These are phyloP conservation scores for Leptomonas pyrrhocoris DNA, from an alignment of 208 protist genomes.

Conservation along the genomic window DNA sequence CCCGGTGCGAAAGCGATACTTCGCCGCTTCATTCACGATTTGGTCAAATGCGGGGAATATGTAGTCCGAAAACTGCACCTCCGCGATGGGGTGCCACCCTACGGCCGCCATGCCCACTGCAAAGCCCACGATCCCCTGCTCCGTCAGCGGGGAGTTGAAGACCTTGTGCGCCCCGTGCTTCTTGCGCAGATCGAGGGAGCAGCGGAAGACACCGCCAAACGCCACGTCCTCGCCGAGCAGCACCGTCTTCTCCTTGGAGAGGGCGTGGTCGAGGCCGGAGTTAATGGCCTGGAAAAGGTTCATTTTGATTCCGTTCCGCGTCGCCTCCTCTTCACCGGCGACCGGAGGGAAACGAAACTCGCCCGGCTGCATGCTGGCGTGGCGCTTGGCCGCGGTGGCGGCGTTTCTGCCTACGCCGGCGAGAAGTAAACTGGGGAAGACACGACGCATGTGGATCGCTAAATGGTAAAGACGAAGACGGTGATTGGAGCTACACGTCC, in stretches of 20 bases:
- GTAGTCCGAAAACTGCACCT: slow-evolving; percentile 99
- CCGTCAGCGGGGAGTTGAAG: slow-evolving; percentile 97
- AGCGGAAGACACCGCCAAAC: slow-evolving; percentile 98
- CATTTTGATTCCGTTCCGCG: slow-evolving; percentile 61
- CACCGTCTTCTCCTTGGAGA: slow-evolving; percentile 82
- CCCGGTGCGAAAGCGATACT: slow-evolving; percentile 97
- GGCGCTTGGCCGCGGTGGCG: slow-evolving; percentile 18
- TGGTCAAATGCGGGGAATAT: slow-evolving; percentile 99
- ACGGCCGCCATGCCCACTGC: slow-evolving; percentile 95
- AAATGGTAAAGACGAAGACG: too few species aligned
- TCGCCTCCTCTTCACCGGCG: slow-evolving; percentile 39
- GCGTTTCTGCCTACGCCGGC: background rate
- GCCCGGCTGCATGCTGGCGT: slow-evolving; percentile 36
- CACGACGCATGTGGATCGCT: slow-evolving; percentile 18
- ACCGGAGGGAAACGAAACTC: slow-evolving; percentile 42
- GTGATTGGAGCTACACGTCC: too few species aligned
- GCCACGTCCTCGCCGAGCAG: slow-evolving; percentile 98
- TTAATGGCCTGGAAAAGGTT: slow-evolving; percentile 96
- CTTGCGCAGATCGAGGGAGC: slow-evolving; percentile 79
- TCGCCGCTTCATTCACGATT: slow-evolving; percentile 99
- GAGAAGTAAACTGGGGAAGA: background rate
- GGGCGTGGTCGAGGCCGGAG: slow-evolving; percentile 92
- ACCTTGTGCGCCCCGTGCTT: slow-evolving; percentile 92
- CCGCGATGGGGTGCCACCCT: slow-evolving; percentile 93
- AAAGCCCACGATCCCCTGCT: slow-evolving; percentile 98